phyloP scores from a whole-genome alignment of 2,329 filamentous ascomycete genomes.

The Diaporthe sp. region DNA sequence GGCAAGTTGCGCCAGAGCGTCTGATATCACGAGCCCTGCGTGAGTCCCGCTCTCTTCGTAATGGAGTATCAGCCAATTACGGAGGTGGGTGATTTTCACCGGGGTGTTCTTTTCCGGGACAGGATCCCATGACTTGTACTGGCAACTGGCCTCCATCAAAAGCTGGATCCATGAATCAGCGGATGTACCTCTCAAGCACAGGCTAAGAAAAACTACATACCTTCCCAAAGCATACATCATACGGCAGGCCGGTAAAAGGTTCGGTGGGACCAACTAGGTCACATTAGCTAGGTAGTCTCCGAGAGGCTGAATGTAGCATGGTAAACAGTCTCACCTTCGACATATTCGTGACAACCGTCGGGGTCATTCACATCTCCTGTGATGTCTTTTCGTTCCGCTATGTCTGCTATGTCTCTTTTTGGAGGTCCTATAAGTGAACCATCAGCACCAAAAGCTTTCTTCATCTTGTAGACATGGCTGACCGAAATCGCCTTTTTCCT shows the following conservation, averaged over 20 bases:
- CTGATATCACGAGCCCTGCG: background rate
- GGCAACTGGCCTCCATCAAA: slow-evolving; percentile 15
- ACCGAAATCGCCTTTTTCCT: background rate
- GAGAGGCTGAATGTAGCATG: background rate
- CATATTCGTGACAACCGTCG: too few relatives aligned
- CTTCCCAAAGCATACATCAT: slow-evolving; percentile 30
- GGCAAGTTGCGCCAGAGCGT: background rate
- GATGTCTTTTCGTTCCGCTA: background rate
- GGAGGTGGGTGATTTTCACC: slow-evolving; percentile 8
- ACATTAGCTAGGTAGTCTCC: background rate
- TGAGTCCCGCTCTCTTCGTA: slow-evolving; percentile 12
- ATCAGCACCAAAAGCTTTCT: background rate
- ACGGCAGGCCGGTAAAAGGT: slow-evolving; percentile 9
- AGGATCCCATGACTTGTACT: background rate
- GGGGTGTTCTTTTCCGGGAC: background rate
- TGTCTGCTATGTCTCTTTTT: background rate
- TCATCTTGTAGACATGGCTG: background rate
- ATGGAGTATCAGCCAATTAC: slow-evolving; percentile 1
- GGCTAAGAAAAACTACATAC: slow-evolving; percentile 6
- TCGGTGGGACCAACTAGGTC: slow-evolving; percentile 2
- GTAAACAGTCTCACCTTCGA: too few relatives aligned
- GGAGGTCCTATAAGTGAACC: background rate
- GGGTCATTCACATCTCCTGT: background rate
- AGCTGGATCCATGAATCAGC: slow-evolving; percentile 7
- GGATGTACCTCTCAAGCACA: background rate